Base-by-base conservation (phyloP, 1,284 basidiomycete species). In the Naganishia sp. region DNA sequence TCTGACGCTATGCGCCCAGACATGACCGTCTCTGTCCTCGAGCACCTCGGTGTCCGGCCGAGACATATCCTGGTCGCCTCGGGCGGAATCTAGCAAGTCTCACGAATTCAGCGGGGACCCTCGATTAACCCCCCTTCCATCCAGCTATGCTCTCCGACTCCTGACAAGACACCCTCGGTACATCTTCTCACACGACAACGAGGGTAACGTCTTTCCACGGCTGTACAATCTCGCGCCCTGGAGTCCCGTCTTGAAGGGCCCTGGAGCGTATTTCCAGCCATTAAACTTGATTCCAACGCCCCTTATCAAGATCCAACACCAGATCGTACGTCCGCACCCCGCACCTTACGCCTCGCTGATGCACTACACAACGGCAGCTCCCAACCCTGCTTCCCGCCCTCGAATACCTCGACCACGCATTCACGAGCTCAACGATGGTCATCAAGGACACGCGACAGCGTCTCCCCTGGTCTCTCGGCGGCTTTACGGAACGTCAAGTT, bases 201-300 rank as follows among this genome's bases (percentile, higher is more conserved):
- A 50, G 6, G 59, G 48, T 31, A 42, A 44, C 9, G 72, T 75
- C 1, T 74, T 74, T 25, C 77, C 77, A 0, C 55, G 28, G 6
- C 44, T 78, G 1, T 79, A 75, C 66, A 67, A 77, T 23, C 65
- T 79, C 4, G 73, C 78, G 0, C 77, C 78, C 0, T 79, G 78
- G 78, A 74, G 74, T 10, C 77, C 78, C 1, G 71, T 75, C 1
- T 63, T 78, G 15, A 74, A 74, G 0, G 31, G 69, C 0, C 67
- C 71, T 6, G 72, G 75, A 13, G 70, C 72, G 21, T 78, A 77
- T 69, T 68, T 70, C n/a, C 75, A 75, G 44, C 71, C 69, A 11
- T 72, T 78, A 36, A 69, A 73, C 56, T 75, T 74, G 76, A 75
- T 79, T n/a, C 78, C 78, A 0, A 68, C 66, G 18, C 57, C 70